Conservation (phyloP, 176 grass and related monocot genomes). For the Oryza longistaminata region DNA sequence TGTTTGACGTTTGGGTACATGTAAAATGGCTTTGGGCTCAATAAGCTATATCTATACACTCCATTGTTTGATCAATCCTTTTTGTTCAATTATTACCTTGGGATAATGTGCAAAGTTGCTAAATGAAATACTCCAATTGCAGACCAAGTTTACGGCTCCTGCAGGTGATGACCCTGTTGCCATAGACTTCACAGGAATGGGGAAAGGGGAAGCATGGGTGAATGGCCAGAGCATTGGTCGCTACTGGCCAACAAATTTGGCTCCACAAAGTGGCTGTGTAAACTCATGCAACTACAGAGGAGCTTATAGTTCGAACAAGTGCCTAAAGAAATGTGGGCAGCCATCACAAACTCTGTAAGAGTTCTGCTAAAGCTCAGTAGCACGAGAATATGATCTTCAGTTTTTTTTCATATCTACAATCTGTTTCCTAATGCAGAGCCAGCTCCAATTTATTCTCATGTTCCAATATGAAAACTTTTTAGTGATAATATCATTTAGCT, state of each 20-base stretch:
- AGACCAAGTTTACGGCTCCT: constrained; percentile 76
- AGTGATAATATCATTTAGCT: neutral
- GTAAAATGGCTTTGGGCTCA: neutral
- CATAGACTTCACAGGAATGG: constrained; percentile 92
- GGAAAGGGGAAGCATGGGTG: constrained; percentile 95
- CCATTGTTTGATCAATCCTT: constrained; percentile 5
- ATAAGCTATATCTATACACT: neutral
- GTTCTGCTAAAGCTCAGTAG: neutral
- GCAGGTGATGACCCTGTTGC: constrained; percentile 80
- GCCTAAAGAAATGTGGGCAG: constrained; percentile 92
- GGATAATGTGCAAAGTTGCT: constrained; percentile 21
- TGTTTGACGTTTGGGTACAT: neutral
- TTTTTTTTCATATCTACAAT: neutral
- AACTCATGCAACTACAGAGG: constrained; percentile 82
- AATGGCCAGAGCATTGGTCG: constrained; percentile 96
- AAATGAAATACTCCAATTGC: constrained; percentile 36
- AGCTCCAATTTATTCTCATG: constrained; percentile 19
- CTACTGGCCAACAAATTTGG: constrained; percentile 80
- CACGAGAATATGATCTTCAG: constrained; percentile 1
- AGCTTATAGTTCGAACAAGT: constrained; percentile 62
- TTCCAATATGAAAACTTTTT: neutral
- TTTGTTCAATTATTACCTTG: constrained; percentile 4
- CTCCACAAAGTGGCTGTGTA: constrained; percentile 68
- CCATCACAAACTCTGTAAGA: constrained; percentile 85
- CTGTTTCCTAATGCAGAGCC: neutral